phyloP scores from a whole-genome alignment of 192 early-diverging fungal species.

The Backusella psychrophila region DNA sequence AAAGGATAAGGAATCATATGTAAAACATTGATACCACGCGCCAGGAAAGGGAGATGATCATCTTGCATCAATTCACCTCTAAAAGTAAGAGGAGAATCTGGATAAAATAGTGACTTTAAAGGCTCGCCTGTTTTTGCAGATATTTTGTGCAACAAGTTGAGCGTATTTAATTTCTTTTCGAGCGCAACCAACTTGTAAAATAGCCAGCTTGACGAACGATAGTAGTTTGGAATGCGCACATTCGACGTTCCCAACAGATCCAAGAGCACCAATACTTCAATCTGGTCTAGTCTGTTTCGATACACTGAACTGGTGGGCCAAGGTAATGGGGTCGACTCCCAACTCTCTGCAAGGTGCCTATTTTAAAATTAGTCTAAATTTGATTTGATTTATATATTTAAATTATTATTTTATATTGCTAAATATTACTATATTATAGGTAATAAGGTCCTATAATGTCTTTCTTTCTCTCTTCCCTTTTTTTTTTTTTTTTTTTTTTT shows the following conservation, averaged over 20 bases:
- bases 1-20: conserved; percentile 88
- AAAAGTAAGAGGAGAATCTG: conserved; percentile 21
- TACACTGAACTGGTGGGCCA: conserved; percentile 11
- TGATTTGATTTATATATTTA: background rate
- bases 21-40: conserved; percentile 76
- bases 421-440: background rate
- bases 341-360: conserved; percentile 78
- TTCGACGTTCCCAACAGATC: conserved; percentile 78
- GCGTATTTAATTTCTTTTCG: conserved; percentile 59
- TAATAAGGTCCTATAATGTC: background rate
- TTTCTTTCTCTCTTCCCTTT: background rate
- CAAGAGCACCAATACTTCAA: conserved; percentile 85
- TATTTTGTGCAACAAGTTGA: conserved; percentile 12
- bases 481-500: background rate
- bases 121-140: conserved; percentile 18
- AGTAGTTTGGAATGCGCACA: conserved; percentile 56
- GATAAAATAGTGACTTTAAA: conserved; percentile 28
- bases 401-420: background rate
- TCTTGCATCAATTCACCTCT: conserved; percentile 59
- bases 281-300: conserved; percentile 53
- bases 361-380: background rate
- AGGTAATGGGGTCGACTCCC: conserved; percentile 54
- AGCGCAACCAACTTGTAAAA: conserved; percentile 69
- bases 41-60: conserved; percentile 87
- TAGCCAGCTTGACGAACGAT: conserved; percentile 61